These are phyloP conservation scores for Diaporthe sp. DNA, from an alignment of 2,329 filamentous ascomycete genomes.

Conservation along the genomic window DNA sequence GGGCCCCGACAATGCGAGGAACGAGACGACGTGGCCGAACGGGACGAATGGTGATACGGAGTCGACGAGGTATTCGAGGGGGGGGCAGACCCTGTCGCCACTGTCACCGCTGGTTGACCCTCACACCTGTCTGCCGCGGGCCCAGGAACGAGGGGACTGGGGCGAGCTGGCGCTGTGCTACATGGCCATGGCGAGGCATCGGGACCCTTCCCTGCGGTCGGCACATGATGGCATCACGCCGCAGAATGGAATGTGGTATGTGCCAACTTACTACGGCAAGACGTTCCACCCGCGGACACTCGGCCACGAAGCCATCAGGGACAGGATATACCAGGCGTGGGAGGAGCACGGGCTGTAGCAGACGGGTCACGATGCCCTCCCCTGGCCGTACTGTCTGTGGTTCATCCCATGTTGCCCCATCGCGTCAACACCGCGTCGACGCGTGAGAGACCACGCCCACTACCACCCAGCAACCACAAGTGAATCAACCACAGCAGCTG, in stretches of 20 bases:
- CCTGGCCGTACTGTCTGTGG: neutral
- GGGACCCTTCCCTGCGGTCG: constrained; percentile 47
- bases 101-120: constrained; percentile 50
- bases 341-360: constrained; percentile 33
- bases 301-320: constrained; percentile 50
- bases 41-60: constrained; percentile 31
- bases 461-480: neutral
- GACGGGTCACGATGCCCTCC: neutral
- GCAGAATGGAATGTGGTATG: constrained; percentile 55
- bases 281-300: constrained; percentile 56
- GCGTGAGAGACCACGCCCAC: neutral
- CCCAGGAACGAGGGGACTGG: constrained; percentile 53
- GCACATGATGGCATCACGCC: constrained; percentile 41
- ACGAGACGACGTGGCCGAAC: constrained; percentile 37
- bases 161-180: constrained; percentile 54
- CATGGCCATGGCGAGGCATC: constrained; percentile 52
- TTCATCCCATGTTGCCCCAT: neutral
- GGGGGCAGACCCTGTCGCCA: constrained; percentile 40
- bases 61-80: neutral
- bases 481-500: neutral
- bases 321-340: constrained; percentile 48
- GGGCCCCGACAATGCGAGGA: constrained; percentile 51
- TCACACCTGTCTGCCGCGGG: constrained; percentile 46
- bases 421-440: neutral
- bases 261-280: constrained; percentile 58